phyloP scores from a whole-genome alignment of 495 filamentous ascomycete species.

The Podospora anserina region DNA sequence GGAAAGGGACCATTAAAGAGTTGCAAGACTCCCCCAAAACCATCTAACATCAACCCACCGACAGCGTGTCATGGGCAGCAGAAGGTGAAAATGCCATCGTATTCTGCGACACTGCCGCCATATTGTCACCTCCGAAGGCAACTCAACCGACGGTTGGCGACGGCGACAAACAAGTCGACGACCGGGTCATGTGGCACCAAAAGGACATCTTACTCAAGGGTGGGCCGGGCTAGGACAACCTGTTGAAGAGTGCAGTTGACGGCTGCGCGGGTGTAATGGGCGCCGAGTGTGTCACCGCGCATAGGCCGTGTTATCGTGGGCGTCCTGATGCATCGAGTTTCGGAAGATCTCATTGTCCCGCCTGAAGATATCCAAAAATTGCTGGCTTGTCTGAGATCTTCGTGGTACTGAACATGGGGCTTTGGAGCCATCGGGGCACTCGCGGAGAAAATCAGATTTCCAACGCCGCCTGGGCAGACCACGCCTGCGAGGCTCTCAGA shows the following conservation, averaged over 20 bases:
- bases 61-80: slow-evolving; percentile 14
- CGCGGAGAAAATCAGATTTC: no score
- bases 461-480: no score
- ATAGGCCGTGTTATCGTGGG: no score
- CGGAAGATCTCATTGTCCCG: slow-evolving; percentile 97
- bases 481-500: slow-evolving; percentile 10
- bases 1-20: slow-evolving; percentile 65
- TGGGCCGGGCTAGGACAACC: no score
- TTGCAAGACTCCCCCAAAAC: slow-evolving; percentile 33
- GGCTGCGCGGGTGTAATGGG: slow-evolving; percentile 8
- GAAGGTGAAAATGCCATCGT: slow-evolving; percentile 50
- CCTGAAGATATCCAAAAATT: slow-evolving; percentile 90
- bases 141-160: slow-evolving; percentile 14
- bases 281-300: slow-evolving; percentile 3
- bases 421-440: no score
- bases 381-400: slow-evolving; percentile 40
- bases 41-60: slow-evolving; percentile 25
- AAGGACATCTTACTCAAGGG: no score
- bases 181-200: neutral
- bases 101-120: slow-evolving; percentile 54
- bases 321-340: slow-evolving; percentile 95
- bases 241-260: neutral
- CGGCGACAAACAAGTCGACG: neutral
- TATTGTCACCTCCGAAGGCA: slow-evolving; percentile 29
- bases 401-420: no score